These are phyloP conservation scores for Kwoniella shandongensis DNA, from an alignment of 768 basidiomycete genomes.

Conservation along the genomic window DNA sequence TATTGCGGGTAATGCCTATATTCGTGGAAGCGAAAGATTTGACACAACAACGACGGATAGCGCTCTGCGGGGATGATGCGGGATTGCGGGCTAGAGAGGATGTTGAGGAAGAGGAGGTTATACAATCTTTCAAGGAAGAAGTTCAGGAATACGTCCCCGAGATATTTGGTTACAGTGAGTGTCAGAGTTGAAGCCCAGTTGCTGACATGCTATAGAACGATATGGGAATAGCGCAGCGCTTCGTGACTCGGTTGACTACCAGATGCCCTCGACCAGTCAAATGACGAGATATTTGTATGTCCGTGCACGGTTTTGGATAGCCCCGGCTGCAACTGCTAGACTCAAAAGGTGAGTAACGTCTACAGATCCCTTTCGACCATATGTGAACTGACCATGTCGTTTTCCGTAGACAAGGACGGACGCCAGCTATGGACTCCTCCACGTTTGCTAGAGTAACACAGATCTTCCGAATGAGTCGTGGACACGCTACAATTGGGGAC, in stretches of 20 bases:
- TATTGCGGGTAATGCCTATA: slow-evolving; percentile 40
- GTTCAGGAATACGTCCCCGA: slow-evolving; percentile 44
- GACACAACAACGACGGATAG: slow-evolving; percentile 37
- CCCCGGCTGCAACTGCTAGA: slow-evolving; percentile 26
- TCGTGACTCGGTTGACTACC: slow-evolving; percentile 29
- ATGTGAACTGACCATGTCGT: slow-evolving; percentile 5
- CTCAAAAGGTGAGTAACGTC: slow-evolving; percentile 20
- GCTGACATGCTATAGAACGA: slow-evolving; percentile 21
- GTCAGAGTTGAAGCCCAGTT: background rate
- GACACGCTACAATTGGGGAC: slow-evolving; percentile 39
- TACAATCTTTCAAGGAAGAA: slow-evolving; percentile 37
- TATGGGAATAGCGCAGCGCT: slow-evolving; percentile 29
- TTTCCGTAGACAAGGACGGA: slow-evolving; percentile 10
- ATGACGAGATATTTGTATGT: slow-evolving; percentile 37
- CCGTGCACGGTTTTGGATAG: slow-evolving; percentile 40
- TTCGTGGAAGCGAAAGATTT: slow-evolving; percentile 45
- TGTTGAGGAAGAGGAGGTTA: slow-evolving; percentile 23
- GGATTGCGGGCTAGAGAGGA: slow-evolving; percentile 20
- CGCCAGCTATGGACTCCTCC: slow-evolving; percentile 36
- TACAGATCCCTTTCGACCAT: too few relatives aligned
- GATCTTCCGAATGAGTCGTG: slow-evolving; percentile 30
- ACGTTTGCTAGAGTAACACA: slow-evolving; percentile 38
- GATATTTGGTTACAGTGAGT: slow-evolving; percentile 38
- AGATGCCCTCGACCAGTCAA: slow-evolving; percentile 20
- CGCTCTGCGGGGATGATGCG: slow-evolving; percentile 37